Evolutionary conservation across 257 asterid genomes (phyloP).

Genomic region (Penstemon davidsonii): DNA sequence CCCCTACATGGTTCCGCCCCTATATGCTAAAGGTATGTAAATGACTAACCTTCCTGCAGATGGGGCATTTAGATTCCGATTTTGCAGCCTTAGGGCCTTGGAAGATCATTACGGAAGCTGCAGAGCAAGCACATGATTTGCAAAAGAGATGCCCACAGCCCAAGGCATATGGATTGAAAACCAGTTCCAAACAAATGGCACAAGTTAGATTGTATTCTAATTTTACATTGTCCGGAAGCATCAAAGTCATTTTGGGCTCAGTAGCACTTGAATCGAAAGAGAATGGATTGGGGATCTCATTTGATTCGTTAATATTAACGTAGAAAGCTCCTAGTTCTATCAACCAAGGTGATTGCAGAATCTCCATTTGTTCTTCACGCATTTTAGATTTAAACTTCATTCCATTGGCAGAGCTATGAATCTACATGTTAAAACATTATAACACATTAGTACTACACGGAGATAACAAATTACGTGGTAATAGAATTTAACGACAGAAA

Average conservation of each 20-base stretch:
- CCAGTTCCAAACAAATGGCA: slow-evolving; percentile 60
- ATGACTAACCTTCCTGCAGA: slow-evolving; percentile 72
- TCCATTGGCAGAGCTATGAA: slow-evolving; percentile 73
- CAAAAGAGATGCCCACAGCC: slow-evolving; percentile 86
- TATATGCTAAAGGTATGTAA: slow-evolving; percentile 5
- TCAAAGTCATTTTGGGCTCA: slow-evolving; percentile 55
- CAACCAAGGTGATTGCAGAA: slow-evolving; percentile 79
- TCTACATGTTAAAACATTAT: slow-evolving; percentile 39
- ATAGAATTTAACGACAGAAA: not conserved
- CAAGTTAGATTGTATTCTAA: slow-evolving; percentile 73
- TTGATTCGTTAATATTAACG: slow-evolving; percentile 48
- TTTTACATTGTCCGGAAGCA: slow-evolving; percentile 57
- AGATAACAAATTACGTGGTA: not conserved
- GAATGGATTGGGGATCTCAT: slow-evolving; percentile 44
- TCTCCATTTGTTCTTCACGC: slow-evolving; percentile 62
- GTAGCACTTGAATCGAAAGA: slow-evolving; percentile 49
- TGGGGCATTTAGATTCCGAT: slow-evolving; percentile 63
- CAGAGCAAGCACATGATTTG: slow-evolving; percentile 75
- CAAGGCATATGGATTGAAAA: slow-evolving; percentile 75
- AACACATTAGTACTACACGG: not conserved
- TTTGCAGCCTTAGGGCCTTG: slow-evolving; percentile 68
- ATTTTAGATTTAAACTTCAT: slow-evolving; percentile 73
- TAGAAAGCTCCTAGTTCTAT: slow-evolving; percentile 81
- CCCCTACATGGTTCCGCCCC: too few relatives aligned
- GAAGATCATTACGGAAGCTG: slow-evolving; percentile 77